Evolutionary conservation across 1,284 basidiomycete species (phyloP).

Genomic region (Naganishia sp.): DNA sequence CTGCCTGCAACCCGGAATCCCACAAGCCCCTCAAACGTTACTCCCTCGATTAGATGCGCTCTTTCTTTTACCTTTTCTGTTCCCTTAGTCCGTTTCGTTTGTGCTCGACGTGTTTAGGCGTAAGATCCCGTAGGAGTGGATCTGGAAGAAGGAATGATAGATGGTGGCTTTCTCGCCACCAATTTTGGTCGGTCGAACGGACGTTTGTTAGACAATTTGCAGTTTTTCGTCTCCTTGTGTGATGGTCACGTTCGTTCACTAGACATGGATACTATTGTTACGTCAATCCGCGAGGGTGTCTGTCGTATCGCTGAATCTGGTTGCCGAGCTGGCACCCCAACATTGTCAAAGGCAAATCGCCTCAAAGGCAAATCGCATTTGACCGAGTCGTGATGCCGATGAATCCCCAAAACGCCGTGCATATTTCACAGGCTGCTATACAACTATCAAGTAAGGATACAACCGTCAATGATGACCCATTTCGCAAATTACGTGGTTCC

Average conservation of each 20-base stretch:
- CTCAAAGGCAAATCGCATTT: too few species aligned
- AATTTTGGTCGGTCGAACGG: background rate
- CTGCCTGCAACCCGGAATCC: background rate
- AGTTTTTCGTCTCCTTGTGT: background rate
- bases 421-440: background rate
- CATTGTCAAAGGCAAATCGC: too few species aligned
- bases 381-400: too few species aligned
- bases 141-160: background rate
- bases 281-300: too few species aligned
- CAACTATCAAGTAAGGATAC: background rate
- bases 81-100: background rate
- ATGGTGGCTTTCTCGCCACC: background rate
- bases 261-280: background rate
- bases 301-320: too few species aligned
- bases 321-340: too few species aligned
- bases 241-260: slow-evolving; percentile 1
- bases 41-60: slow-evolving; percentile 8
- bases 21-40: slow-evolving; percentile 15
- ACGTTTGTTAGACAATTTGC: background rate
- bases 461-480: background rate
- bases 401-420: too few species aligned
- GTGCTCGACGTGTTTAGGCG: background rate
- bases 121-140: background rate
- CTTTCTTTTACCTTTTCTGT: too few species aligned
- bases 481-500: background rate